Base-by-base conservation (phyloP, 2,329 filamentous ascomycete genomes). In the Chrysosphaeria jannelii region DNA sequence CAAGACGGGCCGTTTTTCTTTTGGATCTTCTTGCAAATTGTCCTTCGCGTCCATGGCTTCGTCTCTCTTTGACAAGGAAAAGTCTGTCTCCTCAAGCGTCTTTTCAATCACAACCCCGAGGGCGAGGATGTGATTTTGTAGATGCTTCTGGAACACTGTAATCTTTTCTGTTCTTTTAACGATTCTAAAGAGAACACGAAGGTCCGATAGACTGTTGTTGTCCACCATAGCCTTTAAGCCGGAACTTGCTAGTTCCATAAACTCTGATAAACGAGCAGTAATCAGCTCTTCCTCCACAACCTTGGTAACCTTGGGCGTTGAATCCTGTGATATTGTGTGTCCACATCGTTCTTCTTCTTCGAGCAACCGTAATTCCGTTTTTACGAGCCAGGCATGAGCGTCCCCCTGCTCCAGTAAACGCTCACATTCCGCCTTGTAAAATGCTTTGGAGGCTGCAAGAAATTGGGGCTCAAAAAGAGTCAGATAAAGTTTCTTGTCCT, bases 181-280 rank as follows among this genome's bases (percentile, higher is more conserved):
- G 3, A 93, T 55, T 10, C 64, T 54, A 41, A 85, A 93, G 4
- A 93, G 50, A 23, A 78, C 65, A n/a, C 54, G 51, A 7, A 97
- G 50, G 35, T 89, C 78, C 4, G 70, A 61, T 16, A 70, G 36
- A 31, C 69, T 63, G 41, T 91, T 71, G 35, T 90, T 79, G 41
- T 90, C 74, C 23, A 93, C 64, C 81, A 97, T 93, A 38, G 65
- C 65, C 31, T 59, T 64, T 20, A 91, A 56, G 1, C 85, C 85
- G 30, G 69, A 90, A 5, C 60, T 60, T 34, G 91, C 76, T 44
- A 91, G 63, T 23, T 66, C 62, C 29, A 93, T 56, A 25, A 97
- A 69, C 10, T 88, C 76, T 12, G 60, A 50, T 27, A 93, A 59
- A 33, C 85, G 72, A 21, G 61, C 57, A 20, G 53, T 50, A 23